Evolutionary conservation across 1,284 basidiomycete genomes (phyloP), one percentile per base, ranked within the genome.

Genomic region (Cryptococcus sp.): DNA sequence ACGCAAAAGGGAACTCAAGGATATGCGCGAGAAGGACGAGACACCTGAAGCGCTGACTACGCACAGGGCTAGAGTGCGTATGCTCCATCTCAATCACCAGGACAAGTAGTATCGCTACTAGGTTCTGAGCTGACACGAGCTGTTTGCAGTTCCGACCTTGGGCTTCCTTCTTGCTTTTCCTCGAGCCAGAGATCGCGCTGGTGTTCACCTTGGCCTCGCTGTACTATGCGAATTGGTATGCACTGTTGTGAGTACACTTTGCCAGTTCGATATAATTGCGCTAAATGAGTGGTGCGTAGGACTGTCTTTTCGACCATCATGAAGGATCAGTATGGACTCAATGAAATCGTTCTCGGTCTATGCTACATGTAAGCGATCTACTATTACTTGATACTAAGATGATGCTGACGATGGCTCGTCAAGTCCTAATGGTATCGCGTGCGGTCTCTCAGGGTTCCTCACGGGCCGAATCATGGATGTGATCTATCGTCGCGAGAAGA

Each of bases 231-330:
- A 53, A 65, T 35, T 72, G 65, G 59, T 76, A 76, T 57, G 69
- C 63, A 17, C 62, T 74, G 8, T 54, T 76, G 66, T 71, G 45
- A 59, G 68, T 66, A 8, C 3, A 35, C 17, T 25, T 23, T 20
- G 8, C 7, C 22, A 19, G 10, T 47, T 27, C 22, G 39, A 25
- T 31, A 20, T 19, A 10, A 53, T 38, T 46, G 19, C 47, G 47
- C 23, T 58, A 19, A n/a, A n/a, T 52, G 35, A 42, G 20, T 19
- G 23, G 20, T 25, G 31, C 3, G 42, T 38, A 70, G 69, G 20
- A 74, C 73, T 1, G 65, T 72, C 22, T 73, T 72, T 58, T 73
- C 72, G 0, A 71, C 71, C 7, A 55, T 74, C 1, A 63, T 76
- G 8, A 59, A 71, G 35, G 53, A 63, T 22, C 44, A 64, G 27